Conservation (phyloP, 768 basidiomycete species). For the Tulasnella sp. region DNA sequence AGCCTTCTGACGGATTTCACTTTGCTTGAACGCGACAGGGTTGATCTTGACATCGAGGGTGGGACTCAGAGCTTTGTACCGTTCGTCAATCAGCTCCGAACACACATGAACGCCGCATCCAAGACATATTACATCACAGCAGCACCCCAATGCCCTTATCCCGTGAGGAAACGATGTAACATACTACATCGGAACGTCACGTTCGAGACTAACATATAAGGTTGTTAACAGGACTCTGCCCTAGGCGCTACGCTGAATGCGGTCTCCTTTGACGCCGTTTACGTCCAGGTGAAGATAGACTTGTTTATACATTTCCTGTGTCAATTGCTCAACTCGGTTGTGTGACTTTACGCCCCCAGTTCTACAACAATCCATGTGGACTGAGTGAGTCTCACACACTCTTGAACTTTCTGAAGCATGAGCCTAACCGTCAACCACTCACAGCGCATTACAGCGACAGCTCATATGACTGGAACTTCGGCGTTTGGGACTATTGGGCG, state of each 20-base stretch:
- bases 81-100: slow-evolving; percentile 46
- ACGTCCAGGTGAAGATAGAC: slow-evolving; percentile 36
- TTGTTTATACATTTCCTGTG: slow-evolving; percentile 11
- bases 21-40: neutral
- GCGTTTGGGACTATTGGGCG: slow-evolving; percentile 52
- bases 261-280: slow-evolving; percentile 59
- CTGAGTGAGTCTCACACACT: too few relatives aligned
- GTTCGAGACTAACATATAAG: neutral
- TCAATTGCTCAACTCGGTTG: too few relatives aligned
- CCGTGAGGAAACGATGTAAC: slow-evolving; percentile 20
- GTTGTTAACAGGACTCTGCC: slow-evolving; percentile 36
- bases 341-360: too few relatives aligned
- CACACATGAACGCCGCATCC: slow-evolving; percentile 38
- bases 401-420: too few relatives aligned
- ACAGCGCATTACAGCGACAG: slow-evolving; percentile 32
- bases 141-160: slow-evolving; percentile 50
- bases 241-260: slow-evolving; percentile 48
- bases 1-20: neutral
- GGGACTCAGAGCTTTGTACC: slow-evolving; percentile 37
- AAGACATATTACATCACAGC: slow-evolving; percentile 41
- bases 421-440: too few relatives aligned
- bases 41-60: slow-evolving; percentile 66
- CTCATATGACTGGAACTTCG: slow-evolving; percentile 15
- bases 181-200: neutral
- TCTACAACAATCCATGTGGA: slow-evolving; percentile 52